Percentiles rank a stretch among this genome's conserved stretches.
Conservation (phyloP, 192 early-diverging fungal genomes). For the Lobosporangium transversale region DNA sequence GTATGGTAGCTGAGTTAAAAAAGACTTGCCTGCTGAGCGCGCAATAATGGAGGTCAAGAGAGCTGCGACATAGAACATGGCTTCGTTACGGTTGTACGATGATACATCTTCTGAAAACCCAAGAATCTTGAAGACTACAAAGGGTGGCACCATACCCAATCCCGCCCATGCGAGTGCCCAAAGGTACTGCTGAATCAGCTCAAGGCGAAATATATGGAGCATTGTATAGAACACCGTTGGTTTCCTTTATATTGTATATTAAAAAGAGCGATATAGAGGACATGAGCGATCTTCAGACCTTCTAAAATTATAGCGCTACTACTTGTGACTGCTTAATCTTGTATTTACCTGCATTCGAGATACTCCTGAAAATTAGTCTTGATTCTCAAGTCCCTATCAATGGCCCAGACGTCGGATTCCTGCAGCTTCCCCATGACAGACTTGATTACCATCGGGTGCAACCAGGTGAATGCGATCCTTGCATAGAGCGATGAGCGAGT, state of each 20-base stretch:
- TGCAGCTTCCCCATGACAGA: slow-evolving; percentile 25
- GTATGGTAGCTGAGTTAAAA: too few relatives aligned
- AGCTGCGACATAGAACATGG: slow-evolving; percentile 33
- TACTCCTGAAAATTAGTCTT: slow-evolving; percentile 41
- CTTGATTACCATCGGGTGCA: slow-evolving; percentile 50
- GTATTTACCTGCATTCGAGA: slow-evolving; percentile 37
- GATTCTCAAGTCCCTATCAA: slow-evolving; percentile 29
- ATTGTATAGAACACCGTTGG: slow-evolving; percentile 45
- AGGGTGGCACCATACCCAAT: slow-evolving; percentile 35
- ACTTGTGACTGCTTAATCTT: too few relatives aligned
- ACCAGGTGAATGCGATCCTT: slow-evolving; percentile 44
- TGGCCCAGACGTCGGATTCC: slow-evolving; percentile 44
- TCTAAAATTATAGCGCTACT: too few relatives aligned
- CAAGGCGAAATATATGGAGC: slow-evolving; percentile 28
- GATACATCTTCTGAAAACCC: slow-evolving; percentile 37
- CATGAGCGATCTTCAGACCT: too few relatives aligned
- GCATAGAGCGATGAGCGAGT: slow-evolving; percentile 45
- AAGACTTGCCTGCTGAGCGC: slow-evolving; percentile 32
- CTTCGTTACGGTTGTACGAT: slow-evolving; percentile 47
- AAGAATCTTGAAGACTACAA: slow-evolving; percentile 41
- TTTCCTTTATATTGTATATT: too few relatives aligned
- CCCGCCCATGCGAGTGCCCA: slow-evolving; percentile 39
- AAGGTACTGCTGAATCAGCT: slow-evolving; percentile 30
- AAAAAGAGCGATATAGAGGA: too few relatives aligned
- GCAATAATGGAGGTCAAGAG: slow-evolving; percentile 30